These are phyloP conservation scores for Allomyces javanicus DNA, from an alignment of 192 early-diverging fungal genomes.

Conservation along the genomic window DNA sequence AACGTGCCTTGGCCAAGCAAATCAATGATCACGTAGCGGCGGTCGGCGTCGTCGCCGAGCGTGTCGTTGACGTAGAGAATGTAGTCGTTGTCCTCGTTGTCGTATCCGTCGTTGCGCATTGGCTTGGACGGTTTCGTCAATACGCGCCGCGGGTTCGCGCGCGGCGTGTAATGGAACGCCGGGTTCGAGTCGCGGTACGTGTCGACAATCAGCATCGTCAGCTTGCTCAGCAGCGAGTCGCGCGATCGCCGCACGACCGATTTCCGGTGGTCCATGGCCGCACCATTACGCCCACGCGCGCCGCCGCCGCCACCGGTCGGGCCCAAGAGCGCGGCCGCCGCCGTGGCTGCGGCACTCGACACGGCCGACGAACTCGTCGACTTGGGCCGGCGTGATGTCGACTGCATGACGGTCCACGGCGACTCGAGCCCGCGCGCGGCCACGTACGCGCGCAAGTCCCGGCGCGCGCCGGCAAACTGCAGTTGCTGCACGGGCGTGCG, in stretches of 20 bases:
- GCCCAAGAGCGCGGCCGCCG: background rate
- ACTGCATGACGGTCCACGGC: background rate
- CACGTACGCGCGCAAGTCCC: background rate
- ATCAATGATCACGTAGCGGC: constrained; percentile 84
- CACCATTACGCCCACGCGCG: background rate
- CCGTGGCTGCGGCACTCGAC: background rate
- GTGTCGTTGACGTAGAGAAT: constrained; percentile 94
- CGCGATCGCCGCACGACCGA: background rate
- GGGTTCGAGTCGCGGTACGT: constrained; percentile 62
- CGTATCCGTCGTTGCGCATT: constrained; percentile 70
- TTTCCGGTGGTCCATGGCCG: background rate
- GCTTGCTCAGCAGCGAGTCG: constrained; percentile 13
- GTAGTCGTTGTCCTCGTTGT: constrained; percentile 92
- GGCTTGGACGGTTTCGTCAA: constrained; percentile 88
- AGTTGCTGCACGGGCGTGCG: background rate
- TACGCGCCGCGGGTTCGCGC: constrained; percentile 67
- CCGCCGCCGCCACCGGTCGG: background rate
- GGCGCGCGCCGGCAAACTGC: background rate
- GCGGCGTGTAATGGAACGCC: constrained; percentile 58
- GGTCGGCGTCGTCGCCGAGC: constrained; percentile 71
- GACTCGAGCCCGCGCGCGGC: background rate
- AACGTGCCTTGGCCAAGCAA: constrained; percentile 91
- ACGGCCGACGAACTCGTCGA: background rate
- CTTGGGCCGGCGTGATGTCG: background rate
- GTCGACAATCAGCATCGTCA: constrained; percentile 40